Evolutionary conservation across 306 rosid genomes (phyloP).

Genomic region (Fagus sylvatica): DNA sequence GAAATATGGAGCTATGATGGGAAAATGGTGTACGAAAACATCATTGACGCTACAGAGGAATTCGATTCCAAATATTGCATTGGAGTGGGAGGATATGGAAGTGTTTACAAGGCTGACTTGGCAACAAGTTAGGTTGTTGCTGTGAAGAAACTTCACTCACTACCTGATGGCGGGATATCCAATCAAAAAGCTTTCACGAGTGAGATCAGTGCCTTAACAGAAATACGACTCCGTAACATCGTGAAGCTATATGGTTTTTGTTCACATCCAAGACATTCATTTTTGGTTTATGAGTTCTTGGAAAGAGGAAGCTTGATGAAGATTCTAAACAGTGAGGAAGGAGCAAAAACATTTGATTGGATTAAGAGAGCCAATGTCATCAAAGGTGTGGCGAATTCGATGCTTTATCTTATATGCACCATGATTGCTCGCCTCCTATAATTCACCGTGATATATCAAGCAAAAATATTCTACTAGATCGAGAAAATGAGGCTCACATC

Average conservation of each 20-base stretch:
- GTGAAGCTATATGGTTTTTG: constrained; percentile 28
- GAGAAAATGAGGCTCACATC: no score
- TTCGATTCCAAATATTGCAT: constrained; percentile 35
- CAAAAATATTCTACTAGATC: no score
- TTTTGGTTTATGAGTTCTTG: constrained; percentile 11
- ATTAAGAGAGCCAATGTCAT: constrained; percentile 31
- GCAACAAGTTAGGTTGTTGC: no score
- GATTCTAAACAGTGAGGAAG: constrained; percentile 11
- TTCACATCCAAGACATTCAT: constrained; percentile 2
- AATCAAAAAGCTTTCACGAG: constrained; percentile 13
- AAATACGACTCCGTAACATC: constrained; percentile 25
- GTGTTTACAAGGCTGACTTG: no score
- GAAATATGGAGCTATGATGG: constrained; percentile 13
- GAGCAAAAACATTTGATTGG: constrained; percentile 28
- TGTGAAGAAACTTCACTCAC: no score
- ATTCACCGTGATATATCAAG: no score
- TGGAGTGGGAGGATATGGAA: background rate
- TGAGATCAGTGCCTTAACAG: constrained; percentile 24
- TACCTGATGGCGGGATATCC: background rate
- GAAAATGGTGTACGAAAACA: constrained; percentile 30
- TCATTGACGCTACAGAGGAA: constrained; percentile 31
- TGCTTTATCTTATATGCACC: constrained; percentile 32
- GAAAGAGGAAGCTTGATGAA: constrained; percentile 12
- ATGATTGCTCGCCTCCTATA: background rate
- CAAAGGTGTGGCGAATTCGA: constrained; percentile 41